Evolutionary conservation across 2,329 filamentous ascomycete genomes (phyloP).

Genomic region (Aureobasidium sp.): DNA sequence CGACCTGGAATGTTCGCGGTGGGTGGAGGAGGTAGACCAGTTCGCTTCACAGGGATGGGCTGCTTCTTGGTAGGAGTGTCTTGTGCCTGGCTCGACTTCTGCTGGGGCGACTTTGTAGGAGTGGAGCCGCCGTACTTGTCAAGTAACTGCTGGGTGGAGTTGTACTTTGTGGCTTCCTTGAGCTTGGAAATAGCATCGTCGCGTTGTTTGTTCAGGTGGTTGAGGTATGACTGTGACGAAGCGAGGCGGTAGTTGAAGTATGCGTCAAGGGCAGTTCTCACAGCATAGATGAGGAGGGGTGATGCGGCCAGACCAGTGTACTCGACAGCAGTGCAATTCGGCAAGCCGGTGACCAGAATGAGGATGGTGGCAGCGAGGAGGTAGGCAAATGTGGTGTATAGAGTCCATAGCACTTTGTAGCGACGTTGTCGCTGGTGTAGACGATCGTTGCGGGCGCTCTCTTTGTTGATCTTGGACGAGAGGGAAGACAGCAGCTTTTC

Average conservation of each 20-base stretch:
- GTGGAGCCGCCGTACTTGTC: constrained; percentile 82
- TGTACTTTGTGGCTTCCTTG: constrained; percentile 91
- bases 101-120: constrained; percentile 15
- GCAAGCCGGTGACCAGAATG: constrained; percentile 74
- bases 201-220: constrained; percentile 68
- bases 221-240: constrained; percentile 57
- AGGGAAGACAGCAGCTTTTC: constrained; percentile 82
- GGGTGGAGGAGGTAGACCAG: constrained; percentile 51
- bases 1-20: constrained; percentile 54
- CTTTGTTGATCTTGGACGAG: constrained; percentile 70
- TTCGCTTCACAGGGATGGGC: constrained; percentile 40
- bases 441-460: constrained; percentile 63
- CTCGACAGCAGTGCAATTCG: constrained; percentile 66
- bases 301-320: constrained; percentile 70
- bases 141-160: constrained; percentile 83
- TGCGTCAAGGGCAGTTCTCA: constrained; percentile 56
- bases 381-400: constrained; percentile 87
- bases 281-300: constrained; percentile 62
- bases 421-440: constrained; percentile 65
- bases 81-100: not conserved
- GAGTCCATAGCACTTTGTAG: constrained; percentile 74
- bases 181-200: constrained; percentile 85
- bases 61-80: constrained; percentile 16
- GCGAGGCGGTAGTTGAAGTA: constrained; percentile 79
- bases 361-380: constrained; percentile 77